Evolutionary conservation across 345 rosid genomes (phyloP).

Genomic region (Populus tremula): DNA sequence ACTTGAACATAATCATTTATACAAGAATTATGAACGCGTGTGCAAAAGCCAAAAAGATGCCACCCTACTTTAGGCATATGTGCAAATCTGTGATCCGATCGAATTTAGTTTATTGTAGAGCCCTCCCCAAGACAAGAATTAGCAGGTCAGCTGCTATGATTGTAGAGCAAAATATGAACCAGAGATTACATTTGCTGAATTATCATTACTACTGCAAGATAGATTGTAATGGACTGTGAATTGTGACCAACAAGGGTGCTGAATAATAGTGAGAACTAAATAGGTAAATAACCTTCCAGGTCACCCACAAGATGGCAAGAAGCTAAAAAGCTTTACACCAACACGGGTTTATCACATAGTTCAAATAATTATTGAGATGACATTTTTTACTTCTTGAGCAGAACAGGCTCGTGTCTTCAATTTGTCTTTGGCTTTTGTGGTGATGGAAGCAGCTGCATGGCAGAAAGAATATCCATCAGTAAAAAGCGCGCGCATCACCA

Average conservation of each 20-base stretch:
- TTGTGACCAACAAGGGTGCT: slow-evolving; percentile 14
- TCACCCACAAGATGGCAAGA: slow-evolving; percentile 23
- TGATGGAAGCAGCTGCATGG: slow-evolving; percentile 64
- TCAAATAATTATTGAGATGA: slow-evolving; percentile 30
- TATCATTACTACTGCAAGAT: background rate
- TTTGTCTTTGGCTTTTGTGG: slow-evolving; percentile 54
- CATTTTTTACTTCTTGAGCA: slow-evolving; percentile 11
- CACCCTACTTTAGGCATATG: background rate
- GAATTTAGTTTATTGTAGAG: background rate
- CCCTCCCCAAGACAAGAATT: background rate
- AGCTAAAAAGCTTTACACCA: slow-evolving; percentile 30
- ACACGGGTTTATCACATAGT: slow-evolving; percentile 11
- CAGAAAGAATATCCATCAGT: slow-evolving; percentile 13
- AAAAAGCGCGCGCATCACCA: background rate
- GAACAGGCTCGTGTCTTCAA: slow-evolving; percentile 28
- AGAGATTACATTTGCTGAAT: background rate
- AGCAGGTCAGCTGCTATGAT: background rate
- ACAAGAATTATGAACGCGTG: background rate
- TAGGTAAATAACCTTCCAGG: background rate
- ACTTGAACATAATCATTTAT: background rate
- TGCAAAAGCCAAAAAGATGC: background rate
- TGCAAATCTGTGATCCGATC: background rate
- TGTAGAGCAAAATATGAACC: background rate
- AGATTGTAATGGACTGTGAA: slow-evolving; percentile 14
- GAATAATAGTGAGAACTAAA: background rate